Base-by-base conservation (phyloP, 2,329 filamentous ascomycete genomes). In the Exophiala spinifera region DNA sequence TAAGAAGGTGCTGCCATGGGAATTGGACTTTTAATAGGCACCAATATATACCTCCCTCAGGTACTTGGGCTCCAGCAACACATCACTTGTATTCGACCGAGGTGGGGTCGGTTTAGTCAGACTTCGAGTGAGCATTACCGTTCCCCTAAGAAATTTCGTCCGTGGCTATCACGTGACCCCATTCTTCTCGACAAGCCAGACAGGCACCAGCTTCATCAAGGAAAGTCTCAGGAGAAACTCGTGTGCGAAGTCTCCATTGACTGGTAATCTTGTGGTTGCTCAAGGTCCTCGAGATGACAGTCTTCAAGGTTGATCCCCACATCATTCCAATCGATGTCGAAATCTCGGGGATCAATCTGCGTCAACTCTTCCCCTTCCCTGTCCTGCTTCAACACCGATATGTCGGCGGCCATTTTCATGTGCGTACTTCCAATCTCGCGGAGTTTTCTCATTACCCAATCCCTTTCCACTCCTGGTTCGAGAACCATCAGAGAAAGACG, bases 351-450 rank as follows among this genome's bases (percentile, higher is more conserved):
- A 34, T 47, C 33, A 15, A 34, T 19, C 23, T 11, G 13, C 14
- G 21, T 28, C 36, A 39, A 4, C 23, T 44, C 28, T 21, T 49
- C 23, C 17, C 45, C 2, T n/a, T 11, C 20, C 15, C n/a, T 34
- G 3, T 44, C 49, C 20, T 23, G 15, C 25, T 51, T 36, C 28
- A 51, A 13, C 3, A 37, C 46, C 1, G 57, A 55, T 31, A 63
- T 56, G 17, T 64, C 60, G 14, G 56, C 54, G 8, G 63, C 63
- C 59, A 65, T 64, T 21, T 51, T 61, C 56, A 65, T 62, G 28
- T 61, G 61, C 7, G 54, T 62, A 15, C 56, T 51, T 7, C 63
- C 62, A 20, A 65, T 63, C 19, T 60, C 33, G 4, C 25, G 50
- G 11, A 65, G 50, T 39, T 61, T 61, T 11, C 44, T 47, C 11